Evolutionary conservation across 2,329 filamentous ascomycete genomes (phyloP), one percentile per base, ranked within the genome.

Genomic region (Calonectria honghensis): DNA sequence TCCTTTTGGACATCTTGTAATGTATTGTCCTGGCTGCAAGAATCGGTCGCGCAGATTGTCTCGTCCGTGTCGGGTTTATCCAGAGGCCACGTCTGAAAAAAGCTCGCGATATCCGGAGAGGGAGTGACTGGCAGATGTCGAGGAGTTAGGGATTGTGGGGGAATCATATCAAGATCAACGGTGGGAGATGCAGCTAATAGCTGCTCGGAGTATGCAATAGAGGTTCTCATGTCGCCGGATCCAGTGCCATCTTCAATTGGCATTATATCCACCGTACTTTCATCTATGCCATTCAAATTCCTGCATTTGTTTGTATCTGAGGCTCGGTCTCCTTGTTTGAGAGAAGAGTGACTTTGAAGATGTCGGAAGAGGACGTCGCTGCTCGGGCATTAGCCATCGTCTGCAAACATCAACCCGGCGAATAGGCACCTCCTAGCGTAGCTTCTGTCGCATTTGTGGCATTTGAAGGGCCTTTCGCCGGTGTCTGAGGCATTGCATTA

Each of bases 281-380:
- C 27, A 18, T 29, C 6, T 18, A 13, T 52, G 5, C 20, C 24
- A 20, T 18, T n/a, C 27, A 16, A 24, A 24, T 24, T 13, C n/a
- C n/a, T 20, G 2, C 13, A 24, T 48, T 48, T 48, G n/a, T 2
- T 24, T 11, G 6, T 24, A 45, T 20, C 18, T 24, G 45, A 1
- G n/a, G n/a, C 11, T 48, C 10, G 45, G 45, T 24, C 13, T 10
- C 20, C 35, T 16, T 39, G 5, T 6, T 27, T 61, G n/a, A 35
- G n/a, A 16, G 57, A 61, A 24, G 24, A 6, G 16, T 61, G 57
- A 7, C n/a, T 61, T 35, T 61, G 57, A n/a, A 41, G n/a, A 29
- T 61, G 57, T 61, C 57, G 13, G 27, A 61, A 61, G 6, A 61
- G 57, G 13, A 61, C 57, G 14, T 61, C 57, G n/a, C 57, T 61